Conservation (phyloP, 2,329 filamentous ascomycete species). For the Trichoderma pleuroti region DNA sequence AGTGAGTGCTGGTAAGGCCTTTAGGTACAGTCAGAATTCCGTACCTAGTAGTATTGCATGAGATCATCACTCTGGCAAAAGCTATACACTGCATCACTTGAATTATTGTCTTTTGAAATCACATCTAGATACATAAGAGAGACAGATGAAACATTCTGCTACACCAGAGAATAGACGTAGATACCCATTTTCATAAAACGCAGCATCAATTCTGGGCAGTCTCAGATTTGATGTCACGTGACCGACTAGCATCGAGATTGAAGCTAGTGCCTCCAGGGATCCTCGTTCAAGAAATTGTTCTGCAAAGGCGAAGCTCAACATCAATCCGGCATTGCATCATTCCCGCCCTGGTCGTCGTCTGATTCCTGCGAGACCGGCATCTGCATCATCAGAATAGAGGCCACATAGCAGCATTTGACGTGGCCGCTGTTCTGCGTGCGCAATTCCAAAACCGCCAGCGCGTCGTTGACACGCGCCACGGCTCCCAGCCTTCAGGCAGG, state of each 20-base stretch:
- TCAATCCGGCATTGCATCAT: slow-evolving; percentile 25
- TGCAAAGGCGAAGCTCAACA: slow-evolving; percentile 28
- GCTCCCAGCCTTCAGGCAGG: slow-evolving; percentile 33
- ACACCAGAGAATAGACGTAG: neutral
- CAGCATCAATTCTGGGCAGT: neutral
- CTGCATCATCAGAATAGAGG: slow-evolving; percentile 24
- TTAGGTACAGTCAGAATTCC: too few relatives aligned
- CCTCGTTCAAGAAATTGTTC: slow-evolving; percentile 36
- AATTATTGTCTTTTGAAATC: neutral
- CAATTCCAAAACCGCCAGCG: slow-evolving; percentile 25
- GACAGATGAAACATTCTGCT: neutral
- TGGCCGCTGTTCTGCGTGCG: neutral
- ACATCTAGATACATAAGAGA: neutral
- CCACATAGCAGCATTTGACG: slow-evolving; percentile 1
- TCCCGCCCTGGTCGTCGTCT: slow-evolving; percentile 31
- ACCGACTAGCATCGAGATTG: slow-evolving; percentile 10
- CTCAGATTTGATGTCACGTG: slow-evolving; percentile 26
- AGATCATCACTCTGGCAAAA: neutral
- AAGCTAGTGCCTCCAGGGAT: slow-evolving; percentile 21
- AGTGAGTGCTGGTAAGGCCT: neutral
- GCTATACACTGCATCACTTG: too few relatives aligned
- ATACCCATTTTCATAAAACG: neutral
- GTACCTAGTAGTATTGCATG: too few relatives aligned
- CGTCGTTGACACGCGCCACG: slow-evolving; percentile 35
- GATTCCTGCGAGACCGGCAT: slow-evolving; percentile 30